These are phyloP conservation scores for Anthracocystis panici-leucophaei DNA, from an alignment of 1,284 basidiomycete species.

Conservation along the genomic window DNA sequence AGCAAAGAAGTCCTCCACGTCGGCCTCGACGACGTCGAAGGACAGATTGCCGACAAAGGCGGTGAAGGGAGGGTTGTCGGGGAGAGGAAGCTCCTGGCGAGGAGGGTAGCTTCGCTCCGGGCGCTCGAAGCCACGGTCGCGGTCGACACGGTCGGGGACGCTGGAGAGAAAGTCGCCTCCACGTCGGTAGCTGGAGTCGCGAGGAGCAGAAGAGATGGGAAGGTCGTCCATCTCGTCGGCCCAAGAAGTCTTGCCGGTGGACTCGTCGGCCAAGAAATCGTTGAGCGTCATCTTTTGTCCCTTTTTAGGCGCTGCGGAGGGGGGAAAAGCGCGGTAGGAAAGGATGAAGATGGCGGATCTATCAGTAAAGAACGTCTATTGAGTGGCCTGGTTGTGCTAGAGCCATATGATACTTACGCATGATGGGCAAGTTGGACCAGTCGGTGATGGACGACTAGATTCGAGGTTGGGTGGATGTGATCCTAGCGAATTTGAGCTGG, in stretches of 20 bases:
- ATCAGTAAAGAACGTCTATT: neutral
- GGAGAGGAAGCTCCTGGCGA: constrained; percentile 91
- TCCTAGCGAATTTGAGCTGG: constrained; percentile 21
- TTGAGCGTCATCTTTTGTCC: constrained; percentile 63
- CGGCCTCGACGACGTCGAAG: constrained; percentile 88
- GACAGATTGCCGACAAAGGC: constrained; percentile 95
- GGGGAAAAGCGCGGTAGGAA: too few species aligned
- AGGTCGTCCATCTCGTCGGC: constrained; percentile 69
- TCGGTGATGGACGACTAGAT: constrained; percentile 8
- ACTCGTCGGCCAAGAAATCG: constrained; percentile 67
- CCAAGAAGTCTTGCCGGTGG: constrained; percentile 67
- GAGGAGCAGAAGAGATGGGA: constrained; percentile 58
- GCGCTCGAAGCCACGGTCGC: constrained; percentile 57
- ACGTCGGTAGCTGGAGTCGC: constrained; percentile 45
- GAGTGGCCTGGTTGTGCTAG: neutral
- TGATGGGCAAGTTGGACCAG: constrained; percentile 28
- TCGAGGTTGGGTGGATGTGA: constrained; percentile 7
- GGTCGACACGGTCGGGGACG: constrained; percentile 59
- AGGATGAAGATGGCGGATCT: neutral
- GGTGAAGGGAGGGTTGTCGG: constrained; percentile 93
- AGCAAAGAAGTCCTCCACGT: constrained; percentile 79
- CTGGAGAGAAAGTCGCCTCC: constrained; percentile 57
- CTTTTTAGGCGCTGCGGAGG: constrained; percentile 63
- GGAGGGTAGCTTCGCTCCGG: constrained; percentile 64
- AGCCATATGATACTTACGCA: constrained; percentile 24